Evolutionary conservation across 768 basidiomycete genomes (phyloP), one percentile per base, ranked within the genome.

Genomic region (Tylopilus plumbeoviolaceoides): DNA sequence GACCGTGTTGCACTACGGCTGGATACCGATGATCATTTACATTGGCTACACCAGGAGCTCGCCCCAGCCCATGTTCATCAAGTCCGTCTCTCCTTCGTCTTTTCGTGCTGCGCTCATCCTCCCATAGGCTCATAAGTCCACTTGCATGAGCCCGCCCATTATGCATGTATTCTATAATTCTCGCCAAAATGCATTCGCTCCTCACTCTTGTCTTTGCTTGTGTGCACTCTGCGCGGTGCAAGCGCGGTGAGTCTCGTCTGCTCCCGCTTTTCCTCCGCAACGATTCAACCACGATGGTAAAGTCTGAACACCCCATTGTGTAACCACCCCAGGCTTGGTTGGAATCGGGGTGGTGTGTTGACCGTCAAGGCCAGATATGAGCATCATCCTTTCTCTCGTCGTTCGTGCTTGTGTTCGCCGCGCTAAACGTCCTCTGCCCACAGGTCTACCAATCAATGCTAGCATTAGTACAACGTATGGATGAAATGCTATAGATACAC

Each of bases 1-100:
- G 94, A 92, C 89, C 54, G 79, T 94, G 63, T 67, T 97, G 48
- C 93, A 97, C 73, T 97, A 94, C 61, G 87, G 86, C 59, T 98
- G 95, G 92, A 93, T 98, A 64, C 95, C 95, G 30, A 74, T 95
- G 67, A 91, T 98, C 65, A 95, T 98, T 64, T 97, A 94, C 71
- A 80, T 97, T 65, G 95, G 95, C 33, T 97, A 90, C 75, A 90
- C 88, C 48, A 78, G 88, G 61, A 94, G 91, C 66, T 91, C 89
- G 66, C 95, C 95, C 28, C 91, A 94, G 62, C 95, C 95, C 18
- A 93, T 92, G 36, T 75, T 98, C 64, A 95, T 95, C 72, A 95
- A 97, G 94, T 95, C 50, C 63, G 91, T 81, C n/a, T 6, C 17
- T n/a, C 38, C 31, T 48, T 47, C 28, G 20, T 21, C 40, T 20